Evolutionary conservation across 768 basidiomycete species (phyloP).

Genomic region (Mycena pura): DNA sequence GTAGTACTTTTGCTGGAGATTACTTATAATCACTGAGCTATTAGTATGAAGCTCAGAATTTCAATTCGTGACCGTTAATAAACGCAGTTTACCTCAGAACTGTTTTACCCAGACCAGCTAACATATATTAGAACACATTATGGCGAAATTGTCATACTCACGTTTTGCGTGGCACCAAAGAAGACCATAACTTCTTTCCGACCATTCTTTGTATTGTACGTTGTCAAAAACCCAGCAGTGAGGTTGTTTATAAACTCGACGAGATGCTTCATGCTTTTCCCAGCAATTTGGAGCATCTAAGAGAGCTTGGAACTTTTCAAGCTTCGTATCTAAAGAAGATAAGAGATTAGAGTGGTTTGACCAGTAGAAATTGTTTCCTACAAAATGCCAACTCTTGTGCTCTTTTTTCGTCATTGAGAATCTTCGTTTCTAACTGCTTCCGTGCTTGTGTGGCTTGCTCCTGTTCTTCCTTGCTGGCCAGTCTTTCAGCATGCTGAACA

Average conservation of each 20-base stretch:
- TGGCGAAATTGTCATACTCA: neutral
- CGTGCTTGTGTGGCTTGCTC: neutral
- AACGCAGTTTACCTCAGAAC: conserved; percentile 4
- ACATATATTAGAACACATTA: neutral
- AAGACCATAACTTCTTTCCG: neutral
- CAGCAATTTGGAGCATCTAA: conserved; percentile 22
- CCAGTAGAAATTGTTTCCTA: neutral
- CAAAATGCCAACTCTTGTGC: conserved; percentile 16
- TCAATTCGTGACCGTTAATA: neutral
- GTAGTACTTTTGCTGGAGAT: neutral
- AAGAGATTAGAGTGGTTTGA: neutral
- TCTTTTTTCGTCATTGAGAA: conserved; percentile 10
- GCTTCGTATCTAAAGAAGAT: conserved; percentile 3
- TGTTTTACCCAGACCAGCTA: conserved; percentile 21
- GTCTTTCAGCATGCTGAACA: conserved; percentile 14
- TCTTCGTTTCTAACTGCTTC: neutral
- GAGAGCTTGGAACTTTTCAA: conserved; percentile 19
- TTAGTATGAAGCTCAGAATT: neutral
- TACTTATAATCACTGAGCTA: conserved; percentile 17
- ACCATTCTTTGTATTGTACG: conserved; percentile 1
- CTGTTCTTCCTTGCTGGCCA: conserved; percentile 7
- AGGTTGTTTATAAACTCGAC: conserved; percentile 10
- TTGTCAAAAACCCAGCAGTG: conserved; percentile 14
- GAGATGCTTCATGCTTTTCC: conserved; percentile 15
- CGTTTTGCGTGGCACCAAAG: conserved; percentile 20